phyloP scores from a whole-genome alignment of 257 asterid genomes.

The Gentiana macrophylla region DNA sequence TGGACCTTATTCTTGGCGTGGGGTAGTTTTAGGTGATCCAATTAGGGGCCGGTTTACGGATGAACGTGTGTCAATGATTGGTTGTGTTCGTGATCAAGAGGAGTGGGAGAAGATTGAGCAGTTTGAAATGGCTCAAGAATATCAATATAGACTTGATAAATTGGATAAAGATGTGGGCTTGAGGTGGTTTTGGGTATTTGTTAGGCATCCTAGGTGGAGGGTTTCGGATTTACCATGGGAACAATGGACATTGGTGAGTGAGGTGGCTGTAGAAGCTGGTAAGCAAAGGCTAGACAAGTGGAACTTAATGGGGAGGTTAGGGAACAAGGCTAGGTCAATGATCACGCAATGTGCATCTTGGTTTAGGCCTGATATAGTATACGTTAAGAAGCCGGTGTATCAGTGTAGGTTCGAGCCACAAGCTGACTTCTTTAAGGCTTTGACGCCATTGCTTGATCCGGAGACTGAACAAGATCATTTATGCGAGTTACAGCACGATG shows the following conservation, averaged over 20 bases:
- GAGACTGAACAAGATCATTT: slow-evolving; percentile 57
- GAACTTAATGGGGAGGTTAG: slow-evolving; percentile 93
- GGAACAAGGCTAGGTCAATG: slow-evolving; percentile 54
- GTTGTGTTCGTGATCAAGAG: slow-evolving; percentile 69
- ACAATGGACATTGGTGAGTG: slow-evolving; percentile 91
- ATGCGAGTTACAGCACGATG: slow-evolving; percentile 65
- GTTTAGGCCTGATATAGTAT: slow-evolving; percentile 94
- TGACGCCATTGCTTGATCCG: slow-evolving; percentile 72
- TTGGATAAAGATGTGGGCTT: slow-evolving; percentile 44
- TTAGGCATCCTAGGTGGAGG: slow-evolving; percentile 92
- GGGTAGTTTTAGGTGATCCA: slow-evolving; percentile 90
- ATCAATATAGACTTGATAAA: slow-evolving; percentile 43
- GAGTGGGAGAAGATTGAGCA: slow-evolving; percentile 97
- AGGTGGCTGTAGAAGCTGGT: slow-evolving; percentile 76
- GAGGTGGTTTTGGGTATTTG: slow-evolving; percentile 81
- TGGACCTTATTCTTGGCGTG: slow-evolving; percentile 98
- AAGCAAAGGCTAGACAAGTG: slow-evolving; percentile 86
- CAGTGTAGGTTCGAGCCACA: slow-evolving; percentile 93
- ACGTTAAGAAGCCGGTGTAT: slow-evolving; percentile 79
- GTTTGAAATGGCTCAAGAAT: slow-evolving; percentile 69
- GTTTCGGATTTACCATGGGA: slow-evolving; percentile 79
- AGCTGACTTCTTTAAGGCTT: slow-evolving; percentile 50
- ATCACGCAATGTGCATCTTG: slow-evolving; percentile 91
- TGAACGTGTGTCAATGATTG: slow-evolving; percentile 71
- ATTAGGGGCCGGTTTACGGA: slow-evolving; percentile 67